Conservation (phyloP, 345 rosid species). For the Euphorbia tirucalli region DNA sequence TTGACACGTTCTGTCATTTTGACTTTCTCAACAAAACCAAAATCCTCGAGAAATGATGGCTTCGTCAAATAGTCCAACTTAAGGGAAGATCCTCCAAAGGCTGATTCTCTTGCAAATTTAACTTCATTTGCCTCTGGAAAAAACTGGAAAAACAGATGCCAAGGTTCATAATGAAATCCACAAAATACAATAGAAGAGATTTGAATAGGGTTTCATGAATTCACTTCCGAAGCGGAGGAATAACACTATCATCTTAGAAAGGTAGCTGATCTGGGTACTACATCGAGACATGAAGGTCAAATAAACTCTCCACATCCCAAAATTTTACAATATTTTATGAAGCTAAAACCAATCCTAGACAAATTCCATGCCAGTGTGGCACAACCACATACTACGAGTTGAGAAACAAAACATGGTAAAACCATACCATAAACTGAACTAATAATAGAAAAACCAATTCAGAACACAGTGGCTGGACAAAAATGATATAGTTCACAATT, state of each 20-base stretch:
- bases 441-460: too few species aligned
- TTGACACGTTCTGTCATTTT: constrained; percentile 84
- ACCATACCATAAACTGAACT: neutral
- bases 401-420: neutral
- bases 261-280: neutral
- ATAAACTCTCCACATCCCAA: neutral
- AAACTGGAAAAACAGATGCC: constrained; percentile 48
- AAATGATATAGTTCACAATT: too few species aligned
- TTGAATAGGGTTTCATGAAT: neutral
- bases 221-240: neutral
- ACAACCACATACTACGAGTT: neutral
- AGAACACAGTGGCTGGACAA: too few species aligned
- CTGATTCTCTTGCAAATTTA: constrained; percentile 59
- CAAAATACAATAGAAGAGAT: neutral
- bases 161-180: neutral
- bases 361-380: neutral
- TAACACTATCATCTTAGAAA: neutral
- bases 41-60: constrained; percentile 84
- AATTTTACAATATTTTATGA: neutral
- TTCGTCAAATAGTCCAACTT: constrained; percentile 87
- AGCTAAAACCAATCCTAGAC: neutral
- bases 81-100: constrained; percentile 76
- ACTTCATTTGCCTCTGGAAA: constrained; percentile 95
- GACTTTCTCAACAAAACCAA: constrained; percentile 74
- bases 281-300: neutral